Base-by-base conservation (phyloP, 306 rosid genomes). In the Dalbergia oliveri region DNA sequence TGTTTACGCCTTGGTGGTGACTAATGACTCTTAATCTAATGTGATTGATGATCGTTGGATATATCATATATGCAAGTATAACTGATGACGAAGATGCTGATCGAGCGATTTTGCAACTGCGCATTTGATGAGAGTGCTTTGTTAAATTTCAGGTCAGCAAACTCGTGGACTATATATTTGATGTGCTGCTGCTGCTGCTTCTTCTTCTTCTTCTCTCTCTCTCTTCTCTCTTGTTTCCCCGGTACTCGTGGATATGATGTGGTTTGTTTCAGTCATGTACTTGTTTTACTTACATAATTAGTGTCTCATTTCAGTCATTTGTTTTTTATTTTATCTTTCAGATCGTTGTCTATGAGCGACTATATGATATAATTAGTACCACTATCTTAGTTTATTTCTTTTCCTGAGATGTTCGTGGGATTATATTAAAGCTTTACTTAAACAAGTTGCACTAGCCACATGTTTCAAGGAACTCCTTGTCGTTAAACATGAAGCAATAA, bases 121-220 rank as follows among this genome's bases (percentile, higher is more conserved):
- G 11, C 18, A 21, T 68, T 69, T 64, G 31, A 26, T 64, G 33
- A 66, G 33, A 66, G 51, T 41, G 54, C 13, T 59, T 33, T 41
- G 31, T 53, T 33, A 10, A 54, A n/a, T 19, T 68, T 70, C 79
- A 90, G 94, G 92, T 90, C 75, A 90, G 93, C 67, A 80, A 69
- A 77, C 83, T 66, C 81, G 33, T 76, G 86, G 74, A 80, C 64
- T 85, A 53, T 9, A 37, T 44, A 68, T n/a, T 9, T 37, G 18
- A 49, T 23, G 19, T 82, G 34, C 41, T 23, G 5, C 15, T 0
- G 47, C 44, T 54, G 6, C 0, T 21, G 13, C 35, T 8, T 1
- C 43, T 56, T 11, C 50, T 63, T 68, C 61, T 63, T 5, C 11
- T 73, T 26, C 31, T 26, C 31, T 26, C 31, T 26, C 31, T 26